phyloP scores from a whole-genome alignment of 169 alveolate species.

The Pseudocohnilembus persalinus region DNA sequence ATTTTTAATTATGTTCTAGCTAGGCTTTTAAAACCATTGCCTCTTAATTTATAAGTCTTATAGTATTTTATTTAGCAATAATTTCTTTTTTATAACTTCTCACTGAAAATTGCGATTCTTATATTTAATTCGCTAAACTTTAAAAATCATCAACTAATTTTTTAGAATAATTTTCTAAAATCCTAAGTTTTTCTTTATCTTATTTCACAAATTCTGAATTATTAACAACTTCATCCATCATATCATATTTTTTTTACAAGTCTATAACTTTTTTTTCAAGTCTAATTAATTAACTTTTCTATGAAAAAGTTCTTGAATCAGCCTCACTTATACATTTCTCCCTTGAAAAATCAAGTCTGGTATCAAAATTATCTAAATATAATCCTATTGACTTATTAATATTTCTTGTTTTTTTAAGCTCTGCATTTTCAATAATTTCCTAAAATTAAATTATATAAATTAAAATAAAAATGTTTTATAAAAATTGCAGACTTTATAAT shows the following conservation, averaged over 20 bases:
- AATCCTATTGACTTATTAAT: not conserved
- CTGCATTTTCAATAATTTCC: not conserved
- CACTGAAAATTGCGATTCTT: not conserved
- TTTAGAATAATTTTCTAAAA: not conserved
- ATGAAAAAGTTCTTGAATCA: not conserved
- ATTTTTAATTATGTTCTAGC: not conserved
- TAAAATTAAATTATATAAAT: too few species aligned
- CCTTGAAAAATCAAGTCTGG: not conserved
- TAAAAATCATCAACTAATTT: not conserved
- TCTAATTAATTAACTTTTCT: not conserved
- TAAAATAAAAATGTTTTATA: too few species aligned
- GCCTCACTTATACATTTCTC: not conserved
- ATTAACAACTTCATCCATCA: not conserved
- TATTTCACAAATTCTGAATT: not conserved
- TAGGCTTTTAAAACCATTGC: not conserved
- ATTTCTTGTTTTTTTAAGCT: not conserved
- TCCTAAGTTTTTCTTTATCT: not conserved
- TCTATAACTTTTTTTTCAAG: not conserved
- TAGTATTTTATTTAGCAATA: not conserved
- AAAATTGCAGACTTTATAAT: too few species aligned
- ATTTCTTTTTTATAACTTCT: not conserved
- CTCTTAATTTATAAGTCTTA: not conserved
- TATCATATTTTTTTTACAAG: not conserved
- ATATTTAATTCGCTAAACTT: not conserved
- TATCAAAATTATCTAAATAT: too few species aligned